phyloP scores from a whole-genome alignment of 495 filamentous ascomycete genomes.

The Penicillium daleae region DNA sequence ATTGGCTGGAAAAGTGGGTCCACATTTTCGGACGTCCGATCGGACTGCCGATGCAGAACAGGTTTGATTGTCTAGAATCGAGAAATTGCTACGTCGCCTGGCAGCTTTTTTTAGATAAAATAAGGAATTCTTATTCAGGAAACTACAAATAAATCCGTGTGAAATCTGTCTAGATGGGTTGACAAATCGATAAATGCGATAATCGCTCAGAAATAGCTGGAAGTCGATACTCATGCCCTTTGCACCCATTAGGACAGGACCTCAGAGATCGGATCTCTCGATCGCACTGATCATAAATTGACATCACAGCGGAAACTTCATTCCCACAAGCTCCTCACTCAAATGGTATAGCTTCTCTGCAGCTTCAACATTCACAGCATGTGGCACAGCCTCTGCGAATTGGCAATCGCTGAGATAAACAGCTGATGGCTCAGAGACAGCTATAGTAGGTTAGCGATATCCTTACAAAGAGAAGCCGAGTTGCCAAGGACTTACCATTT shows the following conservation, averaged over 20 bases:
- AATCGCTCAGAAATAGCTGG: neutral
- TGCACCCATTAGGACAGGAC: neutral
- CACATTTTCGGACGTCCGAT: conserved; percentile 32
- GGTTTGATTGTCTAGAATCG: neutral
- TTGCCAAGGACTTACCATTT: conserved; percentile 28
- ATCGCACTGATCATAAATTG: conserved; percentile 1
- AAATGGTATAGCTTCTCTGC: conserved; percentile 50
- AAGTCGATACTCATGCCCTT: neutral
- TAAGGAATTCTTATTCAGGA: neutral
- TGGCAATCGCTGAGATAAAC: conserved; percentile 39
- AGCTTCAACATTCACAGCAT: conserved; percentile 34
- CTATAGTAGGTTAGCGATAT: conserved; percentile 6
- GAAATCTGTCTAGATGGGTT: neutral
- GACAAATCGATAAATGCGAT: too few species aligned
- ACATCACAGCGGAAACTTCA: conserved; percentile 29
- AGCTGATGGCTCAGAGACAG: conserved; percentile 16
- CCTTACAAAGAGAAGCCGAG: conserved; percentile 9
- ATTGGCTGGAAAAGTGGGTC: conserved; percentile 26
- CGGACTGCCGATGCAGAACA: conserved; percentile 22
- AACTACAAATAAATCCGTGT: neutral
- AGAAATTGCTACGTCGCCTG: neutral
- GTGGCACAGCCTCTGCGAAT: conserved; percentile 21
- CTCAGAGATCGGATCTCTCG: conserved; percentile 16
- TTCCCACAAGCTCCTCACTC: conserved; percentile 54
- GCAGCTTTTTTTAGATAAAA: neutral